These are phyloP conservation scores for Fusarium decemcellulare DNA, from an alignment of 2,329 filamentous ascomycete species.

Conservation along the genomic window DNA sequence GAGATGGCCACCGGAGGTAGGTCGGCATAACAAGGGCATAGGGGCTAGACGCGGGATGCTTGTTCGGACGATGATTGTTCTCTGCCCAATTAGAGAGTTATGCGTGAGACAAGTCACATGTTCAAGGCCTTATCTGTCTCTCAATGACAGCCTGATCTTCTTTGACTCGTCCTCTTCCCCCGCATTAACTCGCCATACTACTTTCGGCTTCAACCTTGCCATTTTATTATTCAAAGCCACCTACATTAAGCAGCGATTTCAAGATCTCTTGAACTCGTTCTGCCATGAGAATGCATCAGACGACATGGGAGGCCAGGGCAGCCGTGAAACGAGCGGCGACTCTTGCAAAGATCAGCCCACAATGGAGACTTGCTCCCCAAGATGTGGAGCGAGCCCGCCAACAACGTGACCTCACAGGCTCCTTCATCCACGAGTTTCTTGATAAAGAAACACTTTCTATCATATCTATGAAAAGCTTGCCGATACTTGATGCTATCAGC, in stretches of 20 bases:
- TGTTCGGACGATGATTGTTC: too few relatives aligned
- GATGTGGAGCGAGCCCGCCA: conserved; percentile 28
- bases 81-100: too few relatives aligned
- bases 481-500: conserved; percentile 3
- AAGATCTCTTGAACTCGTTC: background rate
- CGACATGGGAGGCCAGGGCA: conserved; percentile 34
- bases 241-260: too few relatives aligned
- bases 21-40: too few relatives aligned
- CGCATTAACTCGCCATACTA: background rate
- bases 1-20: too few relatives aligned
- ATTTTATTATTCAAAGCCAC: too few relatives aligned
- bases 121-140: background rate
- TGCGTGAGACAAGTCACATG: background rate
- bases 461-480: conserved; percentile 17
- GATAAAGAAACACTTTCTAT: conserved; percentile 11
- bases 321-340: conserved; percentile 35
- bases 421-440: conserved; percentile 40
- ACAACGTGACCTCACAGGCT: conserved; percentile 31
- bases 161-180: background rate
- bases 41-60: too few relatives aligned
- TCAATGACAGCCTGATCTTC: background rate
- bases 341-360: conserved; percentile 29
- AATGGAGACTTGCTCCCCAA: conserved; percentile 36
- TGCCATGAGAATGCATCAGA: background rate
- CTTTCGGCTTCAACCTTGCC: background rate